Base-by-base conservation (phyloP, 2,329 filamentous ascomycete genomes). In the Exophiala spinifera region DNA sequence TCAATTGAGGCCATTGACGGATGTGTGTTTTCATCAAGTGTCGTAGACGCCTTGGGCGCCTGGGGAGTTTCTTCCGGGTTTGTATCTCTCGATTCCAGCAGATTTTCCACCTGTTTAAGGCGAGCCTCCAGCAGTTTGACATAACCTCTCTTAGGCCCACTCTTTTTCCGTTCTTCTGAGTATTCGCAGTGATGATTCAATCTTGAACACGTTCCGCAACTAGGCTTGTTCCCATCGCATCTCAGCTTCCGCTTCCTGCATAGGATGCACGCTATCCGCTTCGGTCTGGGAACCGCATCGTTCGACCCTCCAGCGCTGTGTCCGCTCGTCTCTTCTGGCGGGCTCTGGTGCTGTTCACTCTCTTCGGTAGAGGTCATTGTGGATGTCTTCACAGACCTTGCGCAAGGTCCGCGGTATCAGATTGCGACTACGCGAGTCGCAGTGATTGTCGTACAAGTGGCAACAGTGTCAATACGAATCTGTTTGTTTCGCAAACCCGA, bases 81-180 rank as follows among this genome's bases (percentile, higher is more conserved):
- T 11, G 45, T 43, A 39, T 62, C 57, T 56, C 53, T 56, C 23
- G 62, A 55, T 28, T 62, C 61, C 34, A 64, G 45, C 37, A 64
- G 61, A 43, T 55, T 61, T 51, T 66, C 64, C 21, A 63, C 60
- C 23, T 63, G 61, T 43, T 63, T 62, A 67, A 99, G 75, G 70
- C 94, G 83, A 69, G 95, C 91, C 72, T 97, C 94, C 63, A 97
- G 74, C 56, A 91, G 87, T 77, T 96, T 96, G 58, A 96, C 91
- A 69, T 96, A 96, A 64, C 91, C 91, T 68, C 91, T 82, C 76
- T 96, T 96, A 2, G 91, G 91, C 2, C 91, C 91, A 70, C 91
- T 95, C 82, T 96, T 96, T 74, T 90, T 89, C 69, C 91, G 83
- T 64, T 92, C 87, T 74, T 96, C 91, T 68, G 96, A 91, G 68